Evolutionary conservation across 441 rosid genomes (phyloP).

Genomic region (Gossypium davidsonii): DNA sequence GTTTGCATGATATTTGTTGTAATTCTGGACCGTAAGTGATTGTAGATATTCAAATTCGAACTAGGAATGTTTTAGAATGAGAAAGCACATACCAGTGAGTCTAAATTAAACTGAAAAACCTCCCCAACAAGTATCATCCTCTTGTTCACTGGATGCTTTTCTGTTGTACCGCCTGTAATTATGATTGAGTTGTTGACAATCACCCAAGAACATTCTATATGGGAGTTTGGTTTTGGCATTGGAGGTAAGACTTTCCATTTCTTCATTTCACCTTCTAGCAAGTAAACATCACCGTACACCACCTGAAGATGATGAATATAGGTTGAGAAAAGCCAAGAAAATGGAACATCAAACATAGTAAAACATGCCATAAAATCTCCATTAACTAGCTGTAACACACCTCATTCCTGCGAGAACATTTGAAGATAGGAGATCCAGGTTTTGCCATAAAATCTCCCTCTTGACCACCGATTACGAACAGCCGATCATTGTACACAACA

Average conservation of each 20-base stretch:
- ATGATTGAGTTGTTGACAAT: slow-evolving; percentile 64
- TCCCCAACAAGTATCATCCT: slow-evolving; percentile 80
- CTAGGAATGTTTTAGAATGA: neutral
- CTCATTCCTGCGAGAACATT: slow-evolving; percentile 83
- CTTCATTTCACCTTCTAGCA: slow-evolving; percentile 68
- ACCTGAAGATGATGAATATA: slow-evolving; percentile 35
- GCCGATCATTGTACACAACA: slow-evolving; percentile 47
- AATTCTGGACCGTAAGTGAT: neutral
- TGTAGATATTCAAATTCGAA: neutral
- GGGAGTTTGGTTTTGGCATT: slow-evolving; percentile 83
- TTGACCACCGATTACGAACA: slow-evolving; percentile 80
- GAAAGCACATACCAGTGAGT: slow-evolving; percentile 38
- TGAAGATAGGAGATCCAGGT: slow-evolving; percentile 84
- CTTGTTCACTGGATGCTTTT: slow-evolving; percentile 76
- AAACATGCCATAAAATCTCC: neutral
- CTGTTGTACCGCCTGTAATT: slow-evolving; percentile 79
- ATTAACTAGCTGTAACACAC: slow-evolving; percentile 21
- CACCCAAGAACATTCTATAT: slow-evolving; percentile 80
- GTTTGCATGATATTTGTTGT: neutral
- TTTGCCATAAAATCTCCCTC: slow-evolving; percentile 95
- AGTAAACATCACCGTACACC: slow-evolving; percentile 68
- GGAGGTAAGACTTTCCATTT: slow-evolving; percentile 60
- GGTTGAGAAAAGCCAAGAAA: neutral
- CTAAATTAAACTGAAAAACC: slow-evolving; percentile 59
- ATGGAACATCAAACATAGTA: neutral